A percentile compares a stretch with the other conserved stretches of the same genome.
Conservation (phyloP, 2,329 filamentous ascomycete genomes). For the Sporothrix inflata region DNA sequence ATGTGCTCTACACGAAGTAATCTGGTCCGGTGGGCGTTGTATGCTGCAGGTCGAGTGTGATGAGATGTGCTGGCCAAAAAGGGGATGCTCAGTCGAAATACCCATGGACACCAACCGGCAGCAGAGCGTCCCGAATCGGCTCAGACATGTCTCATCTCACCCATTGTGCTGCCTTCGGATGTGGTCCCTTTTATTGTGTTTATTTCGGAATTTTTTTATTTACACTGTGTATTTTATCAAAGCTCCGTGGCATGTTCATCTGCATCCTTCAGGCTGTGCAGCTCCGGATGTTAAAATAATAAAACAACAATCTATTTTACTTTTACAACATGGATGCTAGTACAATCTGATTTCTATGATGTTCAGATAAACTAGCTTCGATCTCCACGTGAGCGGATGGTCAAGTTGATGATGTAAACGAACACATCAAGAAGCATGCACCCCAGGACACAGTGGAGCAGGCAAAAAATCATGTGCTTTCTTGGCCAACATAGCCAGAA, state of each 20-base stretch:
- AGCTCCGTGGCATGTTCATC: neutral
- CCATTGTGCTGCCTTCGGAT: constrained; percentile 3
- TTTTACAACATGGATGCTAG: neutral
- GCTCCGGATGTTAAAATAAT: neutral
- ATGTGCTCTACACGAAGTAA: neutral
- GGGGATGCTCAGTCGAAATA: neutral
- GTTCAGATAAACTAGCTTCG: neutral
- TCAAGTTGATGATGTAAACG: neutral
- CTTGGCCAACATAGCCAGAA: neutral
- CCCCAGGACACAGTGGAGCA: neutral
- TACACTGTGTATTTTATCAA: neutral
- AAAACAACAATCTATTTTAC: neutral
- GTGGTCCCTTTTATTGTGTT: neutral
- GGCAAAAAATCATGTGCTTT: neutral
- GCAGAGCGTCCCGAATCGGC: neutral
- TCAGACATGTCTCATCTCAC: constrained; percentile 13
- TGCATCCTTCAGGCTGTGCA: neutral
- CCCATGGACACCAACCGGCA: neutral
- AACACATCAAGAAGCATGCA: neutral
- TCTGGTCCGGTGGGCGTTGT: neutral
- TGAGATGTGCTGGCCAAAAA: constrained; percentile 5
- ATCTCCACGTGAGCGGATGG: neutral
- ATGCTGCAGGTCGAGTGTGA: neutral
- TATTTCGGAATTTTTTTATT: neutral
- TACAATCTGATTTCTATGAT: neutral